Conservation (phyloP, 495 filamentous ascomycete genomes). For the Trichoderma gamsii region DNA sequence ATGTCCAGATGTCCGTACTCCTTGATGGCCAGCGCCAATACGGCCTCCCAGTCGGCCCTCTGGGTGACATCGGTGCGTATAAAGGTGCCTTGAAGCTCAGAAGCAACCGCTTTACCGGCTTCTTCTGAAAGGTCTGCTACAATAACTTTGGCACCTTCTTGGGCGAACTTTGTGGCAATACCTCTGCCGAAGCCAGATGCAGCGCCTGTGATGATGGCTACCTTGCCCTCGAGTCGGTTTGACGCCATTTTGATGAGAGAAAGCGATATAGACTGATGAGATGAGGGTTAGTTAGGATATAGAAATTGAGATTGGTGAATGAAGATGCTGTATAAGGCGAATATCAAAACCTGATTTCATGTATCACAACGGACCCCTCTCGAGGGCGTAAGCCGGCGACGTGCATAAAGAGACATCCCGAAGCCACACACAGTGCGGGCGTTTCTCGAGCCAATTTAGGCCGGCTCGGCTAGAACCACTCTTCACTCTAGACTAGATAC, state of each 20-base stretch:
- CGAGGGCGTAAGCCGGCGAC: neutral
- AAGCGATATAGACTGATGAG: neutral
- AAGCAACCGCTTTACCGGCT: conserved; percentile 42
- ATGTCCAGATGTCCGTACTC: conserved; percentile 51
- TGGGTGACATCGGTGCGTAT: conserved; percentile 47
- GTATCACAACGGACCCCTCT: neutral
- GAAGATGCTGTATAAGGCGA: neutral
- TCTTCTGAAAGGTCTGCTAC: conserved; percentile 54
- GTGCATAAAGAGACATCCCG: neutral
- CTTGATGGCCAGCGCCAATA: conserved; percentile 41
- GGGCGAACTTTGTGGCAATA: conserved; percentile 50
- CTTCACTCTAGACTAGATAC: neutral
- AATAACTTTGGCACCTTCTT: conserved; percentile 53
- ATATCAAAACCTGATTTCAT: neutral
- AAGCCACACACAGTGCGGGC: neutral
- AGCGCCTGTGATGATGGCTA: conserved; percentile 44
- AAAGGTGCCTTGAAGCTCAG: conserved; percentile 37
- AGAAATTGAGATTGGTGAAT: neutral
- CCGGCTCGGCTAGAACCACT: neutral
- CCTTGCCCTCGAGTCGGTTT: conserved; percentile 40
- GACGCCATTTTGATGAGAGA: conserved; percentile 8
- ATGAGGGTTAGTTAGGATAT: neutral
- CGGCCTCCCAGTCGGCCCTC: conserved; percentile 41
- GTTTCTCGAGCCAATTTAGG: neutral
- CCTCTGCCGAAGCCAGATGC: conserved; percentile 56